A percentile compares a stretch with the other conserved stretches of the same genome.
These are phyloP conservation scores for Phytophthora cajani DNA, from an alignment of 352 stramenopile species.

Conservation along the genomic window DNA sequence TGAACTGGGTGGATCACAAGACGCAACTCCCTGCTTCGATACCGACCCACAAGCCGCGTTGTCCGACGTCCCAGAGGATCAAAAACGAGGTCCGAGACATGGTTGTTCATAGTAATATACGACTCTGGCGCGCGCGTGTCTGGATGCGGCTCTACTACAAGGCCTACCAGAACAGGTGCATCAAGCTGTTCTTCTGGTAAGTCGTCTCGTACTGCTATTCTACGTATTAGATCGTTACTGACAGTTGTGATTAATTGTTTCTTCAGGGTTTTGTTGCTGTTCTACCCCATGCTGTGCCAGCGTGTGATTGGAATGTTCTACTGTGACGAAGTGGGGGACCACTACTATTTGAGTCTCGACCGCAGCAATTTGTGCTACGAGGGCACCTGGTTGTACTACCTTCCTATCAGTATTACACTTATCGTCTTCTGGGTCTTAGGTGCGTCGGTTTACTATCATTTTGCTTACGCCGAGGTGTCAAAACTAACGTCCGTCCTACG, in stretches of 20 bases:
- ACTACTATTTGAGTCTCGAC: conserved; percentile 72
- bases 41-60: conserved; percentile 49
- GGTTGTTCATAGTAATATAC: conserved; percentile 75
- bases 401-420: conserved; percentile 52
- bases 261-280: conserved; percentile 65
- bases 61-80: conserved; percentile 64
- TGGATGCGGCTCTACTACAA: conserved; percentile 78
- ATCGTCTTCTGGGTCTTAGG: conserved; percentile 69
- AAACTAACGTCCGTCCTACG: neutral
- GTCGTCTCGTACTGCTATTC: neutral
- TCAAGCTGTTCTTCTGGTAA: conserved; percentile 79
- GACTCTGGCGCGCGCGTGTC: conserved; percentile 69
- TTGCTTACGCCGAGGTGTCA: neutral
- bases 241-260: neutral
- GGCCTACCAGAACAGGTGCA: conserved; percentile 80
- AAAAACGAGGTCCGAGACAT: conserved; percentile 58
- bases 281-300: conserved; percentile 78
- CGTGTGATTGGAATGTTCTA: conserved; percentile 77
- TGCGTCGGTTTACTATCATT: conserved; percentile 23
- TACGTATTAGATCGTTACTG: neutral
- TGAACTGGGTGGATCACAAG: conserved; percentile 33
- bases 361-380: conserved; percentile 68
- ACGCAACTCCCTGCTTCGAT: conserved; percentile 55
- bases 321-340: conserved; percentile 68
- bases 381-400: conserved; percentile 62